A percentile compares a stretch with the other conserved stretches of the same genome.
phyloP scores from a whole-genome alignment of 2,329 filamentous ascomycete species.

The Fusarium concolor region DNA sequence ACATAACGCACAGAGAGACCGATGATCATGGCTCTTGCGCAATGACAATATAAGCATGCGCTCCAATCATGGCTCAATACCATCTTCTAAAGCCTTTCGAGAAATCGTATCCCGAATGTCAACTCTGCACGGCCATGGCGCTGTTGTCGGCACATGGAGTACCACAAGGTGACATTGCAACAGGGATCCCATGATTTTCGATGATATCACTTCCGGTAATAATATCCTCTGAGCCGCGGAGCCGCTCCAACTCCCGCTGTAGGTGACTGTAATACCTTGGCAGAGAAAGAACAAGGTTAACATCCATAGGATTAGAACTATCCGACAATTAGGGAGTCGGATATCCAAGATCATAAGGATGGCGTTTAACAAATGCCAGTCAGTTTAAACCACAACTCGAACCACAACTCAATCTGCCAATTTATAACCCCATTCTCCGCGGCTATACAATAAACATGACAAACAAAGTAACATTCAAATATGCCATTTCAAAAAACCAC shows the following conservation, averaged over 20 bases:
- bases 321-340: background rate
- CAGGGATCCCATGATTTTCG: background rate
- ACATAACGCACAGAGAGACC: background rate
- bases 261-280: background rate
- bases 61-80: conserved; percentile 35
- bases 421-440: background rate
- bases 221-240: conserved; percentile 15
- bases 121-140: conserved; percentile 9
- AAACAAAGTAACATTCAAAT: background rate
- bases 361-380: too few relatives aligned
- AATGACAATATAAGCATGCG: conserved; percentile 28
- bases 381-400: background rate
- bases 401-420: too few relatives aligned
- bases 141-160: conserved; percentile 9
- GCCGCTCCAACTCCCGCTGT: conserved; percentile 9
- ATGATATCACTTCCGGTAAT: conserved; percentile 38
- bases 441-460: background rate
- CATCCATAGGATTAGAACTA: background rate
- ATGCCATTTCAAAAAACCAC: background rate
- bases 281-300: background rate
- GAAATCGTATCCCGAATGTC: conserved; percentile 6
- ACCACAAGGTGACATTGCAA: conserved; percentile 9
- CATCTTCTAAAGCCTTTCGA: conserved; percentile 14
- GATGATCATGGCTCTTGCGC: conserved; percentile 28
- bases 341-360: background rate